Percentiles rank a stretch among this genome's conserved stretches.
Evolutionary conservation across 179 eudicot genomes (phyloP).

Genomic region (Sideroxylon spinosum): DNA sequence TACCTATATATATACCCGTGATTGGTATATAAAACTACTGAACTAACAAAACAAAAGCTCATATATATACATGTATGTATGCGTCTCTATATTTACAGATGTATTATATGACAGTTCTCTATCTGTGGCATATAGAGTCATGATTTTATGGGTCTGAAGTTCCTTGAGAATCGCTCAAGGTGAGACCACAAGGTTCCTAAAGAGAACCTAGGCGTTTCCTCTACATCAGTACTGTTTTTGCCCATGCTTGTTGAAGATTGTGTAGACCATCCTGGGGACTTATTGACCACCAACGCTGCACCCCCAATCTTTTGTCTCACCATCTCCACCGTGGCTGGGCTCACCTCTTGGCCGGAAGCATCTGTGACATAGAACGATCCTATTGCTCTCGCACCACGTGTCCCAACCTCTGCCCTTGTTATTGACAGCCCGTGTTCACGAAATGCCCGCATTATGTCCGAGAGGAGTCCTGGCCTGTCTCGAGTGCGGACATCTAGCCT

Average conservation of each 20-base stretch:
- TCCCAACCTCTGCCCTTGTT: slow-evolving; percentile 60
- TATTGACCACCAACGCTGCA: slow-evolving; percentile 16
- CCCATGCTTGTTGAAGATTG: slow-evolving; percentile 9
- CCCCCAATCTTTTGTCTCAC: slow-evolving; percentile 37
- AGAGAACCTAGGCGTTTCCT: slow-evolving; percentile 29
- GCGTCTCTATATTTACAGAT: not conserved
- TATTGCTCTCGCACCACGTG: slow-evolving; percentile 43
- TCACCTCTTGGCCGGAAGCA: slow-evolving; percentile 29
- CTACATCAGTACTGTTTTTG: slow-evolving; percentile 8
- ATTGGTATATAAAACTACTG: not conserved
- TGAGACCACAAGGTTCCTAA: slow-evolving; percentile 47
- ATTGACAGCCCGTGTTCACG: slow-evolving; percentile 70
- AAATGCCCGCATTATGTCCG: slow-evolving; percentile 65
- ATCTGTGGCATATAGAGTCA: not conserved
- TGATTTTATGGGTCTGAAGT: slow-evolving; percentile 36
- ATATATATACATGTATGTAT: not conserved
- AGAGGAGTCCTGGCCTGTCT: slow-evolving; percentile 60
- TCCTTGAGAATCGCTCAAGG: slow-evolving; percentile 39
- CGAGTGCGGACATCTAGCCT: slow-evolving; percentile 55
- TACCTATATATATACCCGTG: too few species aligned
- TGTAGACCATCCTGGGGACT: slow-evolving; percentile 13
- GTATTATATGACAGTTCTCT: too few species aligned
- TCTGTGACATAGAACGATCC: slow-evolving; percentile 67
- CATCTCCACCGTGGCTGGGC: slow-evolving; percentile 24
- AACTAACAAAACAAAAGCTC: not conserved